These are phyloP conservation scores for Chenopodium berlandieri DNA, from an alignment of 148 eudicot species.

Conservation along the genomic window DNA sequence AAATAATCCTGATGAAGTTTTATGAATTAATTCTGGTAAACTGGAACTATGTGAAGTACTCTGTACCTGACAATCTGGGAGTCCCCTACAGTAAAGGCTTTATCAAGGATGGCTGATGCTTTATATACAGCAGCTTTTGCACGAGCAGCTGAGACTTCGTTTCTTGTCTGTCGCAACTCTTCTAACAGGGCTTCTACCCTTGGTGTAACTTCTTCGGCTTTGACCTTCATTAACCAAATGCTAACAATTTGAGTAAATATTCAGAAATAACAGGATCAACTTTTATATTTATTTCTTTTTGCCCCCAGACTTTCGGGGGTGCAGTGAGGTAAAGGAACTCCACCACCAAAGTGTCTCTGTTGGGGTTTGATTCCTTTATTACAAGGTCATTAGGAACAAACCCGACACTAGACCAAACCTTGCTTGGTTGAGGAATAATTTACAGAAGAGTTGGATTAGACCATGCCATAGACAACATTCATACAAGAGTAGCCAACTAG, in stretches of 20 bases:
- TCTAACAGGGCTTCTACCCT: conserved; percentile 70
- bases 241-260: neutral
- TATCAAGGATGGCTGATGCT: conserved; percentile 61
- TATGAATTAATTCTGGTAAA: neutral
- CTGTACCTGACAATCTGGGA: conserved; percentile 55
- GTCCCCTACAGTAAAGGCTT: conserved; percentile 60
- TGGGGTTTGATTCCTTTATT: neutral
- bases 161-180: conserved; percentile 72
- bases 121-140: conserved; percentile 79
- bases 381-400: neutral
- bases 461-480: neutral
- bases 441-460: neutral
- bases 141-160: conserved; percentile 78
- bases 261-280: too few species aligned
- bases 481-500: neutral
- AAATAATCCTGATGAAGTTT: neutral
- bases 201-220: conserved; percentile 83
- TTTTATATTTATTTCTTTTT: too few species aligned
- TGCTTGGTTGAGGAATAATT: neutral
- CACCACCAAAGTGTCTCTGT: neutral
- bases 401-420: neutral
- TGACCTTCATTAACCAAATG: conserved; percentile 49
- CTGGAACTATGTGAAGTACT: conserved; percentile 24
- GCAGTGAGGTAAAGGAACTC: neutral
- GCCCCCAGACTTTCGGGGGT: neutral